Percentiles rank a stretch among this genome's conserved stretches.
phyloP scores from a whole-genome alignment of 2,329 filamentous ascomycete species.

The Colletotrichum viniferum region DNA sequence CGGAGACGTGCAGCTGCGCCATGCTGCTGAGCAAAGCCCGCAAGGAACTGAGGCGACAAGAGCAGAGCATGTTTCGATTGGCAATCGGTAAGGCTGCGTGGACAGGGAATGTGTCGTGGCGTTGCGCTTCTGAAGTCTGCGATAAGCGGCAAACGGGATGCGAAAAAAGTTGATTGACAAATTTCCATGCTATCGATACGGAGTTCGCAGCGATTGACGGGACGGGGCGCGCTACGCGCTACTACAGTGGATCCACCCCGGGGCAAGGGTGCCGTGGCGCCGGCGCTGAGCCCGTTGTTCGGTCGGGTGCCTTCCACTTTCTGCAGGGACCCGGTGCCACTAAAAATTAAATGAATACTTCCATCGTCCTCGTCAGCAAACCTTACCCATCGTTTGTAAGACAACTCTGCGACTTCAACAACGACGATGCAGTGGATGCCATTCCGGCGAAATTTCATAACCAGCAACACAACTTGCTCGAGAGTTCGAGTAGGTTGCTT shows the following conservation, averaged over 20 bases:
- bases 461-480: neutral
- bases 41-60: conserved; percentile 50
- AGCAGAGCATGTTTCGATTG: conserved; percentile 47
- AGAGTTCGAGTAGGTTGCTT: neutral
- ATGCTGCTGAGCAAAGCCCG: conserved; percentile 54
- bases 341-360: neutral
- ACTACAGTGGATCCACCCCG: neutral
- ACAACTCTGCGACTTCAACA: neutral
- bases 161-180: neutral
- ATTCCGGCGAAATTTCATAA: neutral
- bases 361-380: neutral
- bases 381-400: neutral
- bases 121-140: neutral
- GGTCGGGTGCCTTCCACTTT: neutral
- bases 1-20: conserved; percentile 39
- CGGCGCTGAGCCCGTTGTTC: neutral
- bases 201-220: neutral
- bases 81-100: neutral
- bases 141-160: neutral
- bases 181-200: neutral
- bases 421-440: neutral
- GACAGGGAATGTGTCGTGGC: neutral
- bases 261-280: neutral
- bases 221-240: conserved; percentile 3
- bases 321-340: neutral